Evolutionary conservation across 768 basidiomycete species (phyloP).

Genomic region (Suillus sp.): DNA sequence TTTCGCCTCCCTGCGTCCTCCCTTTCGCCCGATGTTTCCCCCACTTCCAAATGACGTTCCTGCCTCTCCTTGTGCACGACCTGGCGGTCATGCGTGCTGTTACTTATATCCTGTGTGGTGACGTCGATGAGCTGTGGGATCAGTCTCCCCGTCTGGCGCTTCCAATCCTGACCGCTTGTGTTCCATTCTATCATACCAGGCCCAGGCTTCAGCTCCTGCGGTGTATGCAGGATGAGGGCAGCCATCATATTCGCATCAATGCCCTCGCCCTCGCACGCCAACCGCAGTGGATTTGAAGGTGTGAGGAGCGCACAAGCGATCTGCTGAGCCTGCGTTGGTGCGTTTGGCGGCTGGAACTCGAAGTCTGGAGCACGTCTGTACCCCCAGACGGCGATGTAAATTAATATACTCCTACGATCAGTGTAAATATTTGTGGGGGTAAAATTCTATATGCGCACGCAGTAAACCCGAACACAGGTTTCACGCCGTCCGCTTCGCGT

Average conservation of each 20-base stretch:
- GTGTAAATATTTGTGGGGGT: neutral
- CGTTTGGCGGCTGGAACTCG: constrained; percentile 43
- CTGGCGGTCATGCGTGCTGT: neutral
- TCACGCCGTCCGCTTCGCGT: constrained; percentile 79
- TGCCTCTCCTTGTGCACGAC: neutral
- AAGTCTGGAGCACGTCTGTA: constrained; percentile 50
- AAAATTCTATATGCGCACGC: constrained; percentile 47
- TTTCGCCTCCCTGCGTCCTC: neutral
- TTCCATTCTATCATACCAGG: constrained; percentile 23
- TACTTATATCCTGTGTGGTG: constrained; percentile 9
- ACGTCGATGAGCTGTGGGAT: constrained; percentile 14
- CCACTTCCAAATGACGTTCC: neutral
- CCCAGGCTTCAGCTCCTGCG: constrained; percentile 9
- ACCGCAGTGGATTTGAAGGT: constrained; percentile 24
- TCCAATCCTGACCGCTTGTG: constrained; percentile 26
- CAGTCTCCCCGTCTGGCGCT: constrained; percentile 8
- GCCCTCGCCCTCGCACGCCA: constrained; percentile 31
- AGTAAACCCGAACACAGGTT: constrained; percentile 88
- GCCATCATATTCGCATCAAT: constrained; percentile 24
- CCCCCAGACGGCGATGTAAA: constrained; percentile 50
- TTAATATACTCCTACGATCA: constrained; percentile 48
- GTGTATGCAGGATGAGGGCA: constrained; percentile 19
- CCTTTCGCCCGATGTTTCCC: neutral
- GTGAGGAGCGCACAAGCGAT: constrained; percentile 45
- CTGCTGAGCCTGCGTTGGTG: constrained; percentile 42